Evolutionary conservation across 192 early-diverging fungal species (phyloP), one percentile per base, ranked within the genome.

Genomic region (Linnemannia exigua): DNA sequence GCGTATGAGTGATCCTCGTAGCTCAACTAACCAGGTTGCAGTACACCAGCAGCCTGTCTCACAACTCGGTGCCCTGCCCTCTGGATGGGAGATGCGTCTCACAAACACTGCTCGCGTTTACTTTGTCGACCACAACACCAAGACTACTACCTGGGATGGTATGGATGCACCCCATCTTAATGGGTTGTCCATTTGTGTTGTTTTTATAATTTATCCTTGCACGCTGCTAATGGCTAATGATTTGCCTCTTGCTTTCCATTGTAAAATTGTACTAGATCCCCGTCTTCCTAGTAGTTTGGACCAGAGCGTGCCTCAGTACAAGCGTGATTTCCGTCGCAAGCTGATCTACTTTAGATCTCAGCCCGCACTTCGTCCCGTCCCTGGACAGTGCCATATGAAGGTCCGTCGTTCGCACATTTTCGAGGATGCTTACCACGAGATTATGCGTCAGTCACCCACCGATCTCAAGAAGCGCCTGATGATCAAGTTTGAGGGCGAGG

Each of bases 401-500:
- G 95, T 99, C 37, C 90, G 95, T 50, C 93, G 98, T 38, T 92
- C 93, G 70, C 91, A 89, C 85, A 96, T 99, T 71, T 99, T 99
- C 90, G 98, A 98, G 89, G 97, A 99, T 90, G 91, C 97, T 37
- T 99, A 96, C 91, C 92, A 96, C 46, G 97, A 98, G 86, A 92
- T 99, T 50, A 99, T 99, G 98, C 94, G 97, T 50, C 95, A 96
- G 81, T 92, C 94, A 9, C 92, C 96, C 19, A 90, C 90, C 8
- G 98, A 99, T 89, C 90, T 99, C 74, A 98, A 98, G 90, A 98
- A 99, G 91, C 92, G 97, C 48, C 84, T 99, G 71, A 98, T 98
- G 96, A 98, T 99, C 88, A 99, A 99, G 88, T 99, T 99, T 84
- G 97, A 97, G 79, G 97, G 97, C 71, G 98, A 99, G 83, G 98